Evolutionary conservation across 2,329 filamentous ascomycete species (phyloP), one percentile per base, ranked within the genome.

Genomic region (Microcyclospora tardicrescens): DNA sequence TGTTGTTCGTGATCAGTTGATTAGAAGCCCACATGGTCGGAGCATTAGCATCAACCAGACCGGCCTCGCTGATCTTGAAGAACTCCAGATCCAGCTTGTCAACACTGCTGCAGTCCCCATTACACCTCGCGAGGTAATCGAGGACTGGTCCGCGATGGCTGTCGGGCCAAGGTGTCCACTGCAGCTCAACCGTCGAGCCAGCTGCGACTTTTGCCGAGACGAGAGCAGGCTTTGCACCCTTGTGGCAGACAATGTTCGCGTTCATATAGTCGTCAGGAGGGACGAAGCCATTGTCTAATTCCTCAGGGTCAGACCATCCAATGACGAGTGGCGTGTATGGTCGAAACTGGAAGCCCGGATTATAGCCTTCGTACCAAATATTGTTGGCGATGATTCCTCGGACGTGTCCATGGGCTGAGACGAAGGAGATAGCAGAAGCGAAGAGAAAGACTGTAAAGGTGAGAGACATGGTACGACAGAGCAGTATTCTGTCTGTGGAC

Each of bases 141-240:
- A 81, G 67, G 49, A 81, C 69, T 8, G 77, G 76, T 2, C 75
- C 75, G 46, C 77, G 67, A 62, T 83, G 73, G 39, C 66, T 70
- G 9, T 70, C 64, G n/a, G 78, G 77, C 79, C 79, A 83, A 12
- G 63, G 62, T 41, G 67, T 72, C 79, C 78, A 82, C 50, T 73
- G 67, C 35, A 82, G 59, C 42, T 71, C 62, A 47, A 82, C 56
- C 8, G 64, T 65, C 45, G 65, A 64, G 44, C 79, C 79, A 11
- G 77, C 79, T n/a, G 66, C 62, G 29, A 80, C 69, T n/a, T 68
- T 61, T 13, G 71, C 73, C 44, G 67, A 64, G 41, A 66, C 61
- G 12, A 59, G 50, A 30, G 67, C 72, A n/a, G 68, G 65, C 24
- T 65, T 64, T 24, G 69, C 75, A 33, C 61, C 59, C 55, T 66